Conservation (phyloP, 1,284 basidiomycete genomes). For the Leccinum griseonigrum region DNA sequence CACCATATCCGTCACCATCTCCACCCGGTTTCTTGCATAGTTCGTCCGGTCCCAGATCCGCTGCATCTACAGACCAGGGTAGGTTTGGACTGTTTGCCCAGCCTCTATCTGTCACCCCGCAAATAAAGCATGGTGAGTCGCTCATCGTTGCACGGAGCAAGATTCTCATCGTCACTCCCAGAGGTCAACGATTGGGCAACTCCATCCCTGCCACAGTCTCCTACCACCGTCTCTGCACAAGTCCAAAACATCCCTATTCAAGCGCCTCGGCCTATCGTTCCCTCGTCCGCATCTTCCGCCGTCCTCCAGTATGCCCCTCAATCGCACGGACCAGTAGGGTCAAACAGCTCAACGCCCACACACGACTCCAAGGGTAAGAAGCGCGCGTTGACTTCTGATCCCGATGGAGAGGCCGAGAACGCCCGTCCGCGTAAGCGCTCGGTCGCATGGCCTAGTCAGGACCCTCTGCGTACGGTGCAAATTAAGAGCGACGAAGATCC, state of each 20-base stretch:
- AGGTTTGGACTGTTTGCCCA: conserved; percentile 20
- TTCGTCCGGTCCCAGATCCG: conserved; percentile 26
- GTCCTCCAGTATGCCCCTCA: conserved; percentile 27
- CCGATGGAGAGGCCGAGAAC: conserved; percentile 24
- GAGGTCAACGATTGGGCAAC: conserved; percentile 26
- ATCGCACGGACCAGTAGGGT: conserved; percentile 14
- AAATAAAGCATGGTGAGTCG: conserved; percentile 31
- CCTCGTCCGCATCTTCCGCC: conserved; percentile 20
- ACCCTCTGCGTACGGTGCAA: conserved; percentile 33
- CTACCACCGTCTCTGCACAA: conserved; percentile 8
- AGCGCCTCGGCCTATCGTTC: conserved; percentile 27
- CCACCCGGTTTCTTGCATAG: conserved; percentile 34
- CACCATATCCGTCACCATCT: conserved; percentile 39
- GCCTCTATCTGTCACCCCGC: conserved; percentile 22
- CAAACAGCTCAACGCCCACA: conserved; percentile 29
- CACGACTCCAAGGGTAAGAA: conserved; percentile 32
- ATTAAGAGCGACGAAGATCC: conserved; percentile 45
- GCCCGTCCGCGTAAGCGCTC: conserved; percentile 33
- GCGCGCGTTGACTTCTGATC: conserved; percentile 25
- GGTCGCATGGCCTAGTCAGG: conserved; percentile 42
- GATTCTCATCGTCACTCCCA: conserved; percentile 5
- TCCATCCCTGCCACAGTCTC: conserved; percentile 19
- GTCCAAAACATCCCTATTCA: conserved; percentile 25
- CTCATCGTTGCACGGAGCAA: neutral
- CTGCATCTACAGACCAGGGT: conserved; percentile 15